These are phyloP conservation scores for Candida glaebosa DNA, from an alignment of 805 yeast genomes.

Conservation along the genomic window DNA sequence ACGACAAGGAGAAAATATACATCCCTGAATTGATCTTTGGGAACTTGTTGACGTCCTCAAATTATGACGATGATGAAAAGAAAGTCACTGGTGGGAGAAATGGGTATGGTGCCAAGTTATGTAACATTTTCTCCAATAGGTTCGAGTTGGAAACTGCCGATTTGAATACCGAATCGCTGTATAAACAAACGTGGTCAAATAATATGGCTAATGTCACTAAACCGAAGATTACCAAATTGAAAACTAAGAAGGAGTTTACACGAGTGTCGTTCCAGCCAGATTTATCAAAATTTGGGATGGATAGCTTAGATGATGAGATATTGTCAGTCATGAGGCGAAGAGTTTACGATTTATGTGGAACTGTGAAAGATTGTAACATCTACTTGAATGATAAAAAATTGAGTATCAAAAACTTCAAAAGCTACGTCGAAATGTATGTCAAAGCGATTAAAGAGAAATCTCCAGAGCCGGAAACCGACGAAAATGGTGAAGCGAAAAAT, in stretches of 20 bases:
- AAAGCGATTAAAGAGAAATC: constrained; percentile 62
- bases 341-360: constrained; percentile 93
- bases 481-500: constrained; percentile 30
- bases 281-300: constrained; percentile 79
- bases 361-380: constrained; percentile 79
- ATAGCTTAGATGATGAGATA: constrained; percentile 74
- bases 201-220: constrained; percentile 79
- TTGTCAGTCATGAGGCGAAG: constrained; percentile 85
- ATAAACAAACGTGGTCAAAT: constrained; percentile 80
- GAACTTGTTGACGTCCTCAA: constrained; percentile 88
- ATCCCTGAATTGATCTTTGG: constrained; percentile 97
- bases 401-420: constrained; percentile 71
- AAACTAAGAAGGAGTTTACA: constrained; percentile 72
- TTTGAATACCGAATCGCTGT: constrained; percentile 53
- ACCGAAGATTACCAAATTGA: constrained; percentile 64
- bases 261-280: constrained; percentile 88
- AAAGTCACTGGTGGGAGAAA: constrained; percentile 98
- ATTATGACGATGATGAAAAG: constrained; percentile 91
- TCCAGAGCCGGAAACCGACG: constrained; percentile 27
- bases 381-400: constrained; percentile 71
- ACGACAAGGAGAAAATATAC: constrained; percentile 84
- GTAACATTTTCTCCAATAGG: constrained; percentile 91
- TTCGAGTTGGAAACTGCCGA: constrained; percentile 90
- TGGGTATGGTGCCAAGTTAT: constrained; percentile 96
- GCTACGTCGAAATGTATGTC: constrained; percentile 85